These are phyloP conservation scores for Colletotrichum sp. DNA, from an alignment of 2,329 filamentous ascomycete species.

Conservation along the genomic window DNA sequence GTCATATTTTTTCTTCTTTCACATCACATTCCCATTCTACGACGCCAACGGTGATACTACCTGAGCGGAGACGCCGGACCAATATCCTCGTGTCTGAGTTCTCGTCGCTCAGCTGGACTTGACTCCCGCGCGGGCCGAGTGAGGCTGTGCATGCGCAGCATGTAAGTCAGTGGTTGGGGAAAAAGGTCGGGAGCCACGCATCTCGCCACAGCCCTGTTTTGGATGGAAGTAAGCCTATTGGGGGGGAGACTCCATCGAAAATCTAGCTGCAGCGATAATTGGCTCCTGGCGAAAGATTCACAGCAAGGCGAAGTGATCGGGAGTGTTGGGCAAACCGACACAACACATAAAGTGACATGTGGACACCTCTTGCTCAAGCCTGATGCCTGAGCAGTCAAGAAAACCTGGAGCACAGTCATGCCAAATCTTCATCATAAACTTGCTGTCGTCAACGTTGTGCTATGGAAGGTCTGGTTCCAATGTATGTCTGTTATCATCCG, in stretches of 20 bases:
- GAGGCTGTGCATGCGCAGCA: not conserved
- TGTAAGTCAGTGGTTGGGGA: not conserved
- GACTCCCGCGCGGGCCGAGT: not conserved
- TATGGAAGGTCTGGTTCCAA: not conserved
- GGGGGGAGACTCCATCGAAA: not conserved
- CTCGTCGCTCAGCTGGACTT: not conserved
- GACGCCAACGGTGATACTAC: not conserved
- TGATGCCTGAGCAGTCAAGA: not conserved
- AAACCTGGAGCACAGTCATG: not conserved
- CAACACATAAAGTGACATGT: not conserved
- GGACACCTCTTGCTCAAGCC: not conserved
- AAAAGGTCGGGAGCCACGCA: not conserved
- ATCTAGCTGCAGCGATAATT: not conserved
- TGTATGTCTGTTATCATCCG: not conserved
- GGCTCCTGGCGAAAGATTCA: not conserved
- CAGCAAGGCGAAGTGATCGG: not conserved
- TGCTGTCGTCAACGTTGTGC: not conserved
- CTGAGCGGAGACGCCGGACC: not conserved
- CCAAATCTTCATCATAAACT: not conserved
- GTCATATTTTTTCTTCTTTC: not conserved
- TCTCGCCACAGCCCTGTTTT: not conserved
- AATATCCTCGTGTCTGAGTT: not conserved
- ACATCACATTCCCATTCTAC: not conserved
- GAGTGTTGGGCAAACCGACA: not conserved
- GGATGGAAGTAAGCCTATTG: not conserved